Conservation (phyloP, 768 basidiomycete genomes). For the Neoboletus brunneissimus region DNA sequence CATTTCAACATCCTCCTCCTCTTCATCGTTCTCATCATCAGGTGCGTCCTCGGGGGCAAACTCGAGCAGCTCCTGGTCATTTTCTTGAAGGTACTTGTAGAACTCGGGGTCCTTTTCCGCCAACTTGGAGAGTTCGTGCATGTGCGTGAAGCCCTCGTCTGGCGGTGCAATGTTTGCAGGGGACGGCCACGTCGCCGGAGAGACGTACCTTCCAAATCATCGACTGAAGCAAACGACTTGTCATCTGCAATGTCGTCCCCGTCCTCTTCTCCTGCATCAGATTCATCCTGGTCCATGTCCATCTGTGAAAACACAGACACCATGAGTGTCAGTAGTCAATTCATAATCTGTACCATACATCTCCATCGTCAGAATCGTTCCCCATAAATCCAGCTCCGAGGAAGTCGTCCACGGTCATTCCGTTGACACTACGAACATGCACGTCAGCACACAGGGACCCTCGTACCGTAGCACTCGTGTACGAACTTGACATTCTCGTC, state of each 20-base stretch:
- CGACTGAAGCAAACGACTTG: constrained; percentile 73
- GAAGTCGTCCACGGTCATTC: constrained; percentile 76
- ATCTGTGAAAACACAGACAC: constrained; percentile 18
- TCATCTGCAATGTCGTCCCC: constrained; percentile 47
- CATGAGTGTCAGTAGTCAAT: not conserved
- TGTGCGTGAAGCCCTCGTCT: constrained; percentile 75
- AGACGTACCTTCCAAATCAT: constrained; percentile 64
- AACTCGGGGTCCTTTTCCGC: constrained; percentile 99
- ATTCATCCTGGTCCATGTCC: constrained; percentile 24
- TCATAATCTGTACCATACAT: constrained; percentile 24
- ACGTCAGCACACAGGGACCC: not conserved
- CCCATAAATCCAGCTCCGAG: constrained; percentile 73
- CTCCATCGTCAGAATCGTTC: constrained; percentile 48
- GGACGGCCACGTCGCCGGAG: not conserved
- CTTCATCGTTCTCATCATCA: constrained; percentile 50
- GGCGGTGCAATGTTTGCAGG: constrained; percentile 4
- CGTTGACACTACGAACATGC: constrained; percentile 19
- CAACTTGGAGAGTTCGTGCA: constrained; percentile 80
- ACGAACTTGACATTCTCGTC: constrained; percentile 13
- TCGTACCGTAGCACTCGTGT: not conserved
- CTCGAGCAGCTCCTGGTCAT: constrained; percentile 86
- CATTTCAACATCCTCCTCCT: constrained; percentile 39
- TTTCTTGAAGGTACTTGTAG: constrained; percentile 95
- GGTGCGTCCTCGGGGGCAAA: constrained; percentile 56
- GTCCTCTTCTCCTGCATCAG: constrained; percentile 40